These are phyloP conservation scores for Lanmaoa rubissima DNA, from an alignment of 768 basidiomycete genomes.

Conservation along the genomic window DNA sequence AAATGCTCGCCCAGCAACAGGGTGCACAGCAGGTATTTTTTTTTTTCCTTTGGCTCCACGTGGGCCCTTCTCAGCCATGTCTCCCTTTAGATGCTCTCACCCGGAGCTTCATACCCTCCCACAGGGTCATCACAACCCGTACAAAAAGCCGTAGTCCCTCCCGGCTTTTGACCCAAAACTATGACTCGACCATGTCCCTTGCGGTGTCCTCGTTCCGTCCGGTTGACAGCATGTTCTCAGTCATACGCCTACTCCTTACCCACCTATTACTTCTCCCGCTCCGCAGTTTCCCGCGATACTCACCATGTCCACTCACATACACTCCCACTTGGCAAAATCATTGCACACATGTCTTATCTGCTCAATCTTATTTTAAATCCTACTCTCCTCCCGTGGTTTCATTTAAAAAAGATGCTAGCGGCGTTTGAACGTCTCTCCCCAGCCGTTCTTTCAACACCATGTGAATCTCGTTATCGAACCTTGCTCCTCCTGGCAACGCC, in stretches of 20 bases:
- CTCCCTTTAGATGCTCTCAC: conserved; percentile 65
- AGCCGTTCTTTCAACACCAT: conserved; percentile 17
- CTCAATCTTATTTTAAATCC: conserved; percentile 30
- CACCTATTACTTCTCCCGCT: conserved; percentile 15
- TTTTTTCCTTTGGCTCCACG: not conserved
- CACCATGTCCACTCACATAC: conserved; percentile 6
- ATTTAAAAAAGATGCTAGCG: conserved; percentile 15
- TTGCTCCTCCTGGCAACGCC: conserved; percentile 32
- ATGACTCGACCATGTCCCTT: not conserved
- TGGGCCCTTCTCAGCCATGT: conserved; percentile 6
- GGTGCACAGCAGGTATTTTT: conserved; percentile 81
- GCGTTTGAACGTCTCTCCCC: conserved; percentile 26
- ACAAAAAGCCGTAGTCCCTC: conserved; percentile 68
- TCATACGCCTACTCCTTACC: conserved; percentile 11
- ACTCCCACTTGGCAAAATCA: conserved; percentile 10
- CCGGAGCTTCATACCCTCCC: conserved; percentile 54
- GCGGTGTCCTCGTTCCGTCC: not conserved
- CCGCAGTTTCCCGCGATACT: conserved; percentile 14
- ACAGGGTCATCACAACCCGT: conserved; percentile 37
- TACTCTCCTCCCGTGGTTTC: conserved; percentile 20
- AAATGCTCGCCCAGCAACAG: conserved; percentile 89
- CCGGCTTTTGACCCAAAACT: conserved; percentile 65
- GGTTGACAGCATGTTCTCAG: conserved; percentile 4
- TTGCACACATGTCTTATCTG: conserved; percentile 26
- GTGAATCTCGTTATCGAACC: conserved; percentile 19